Percentiles rank a stretch among this genome's conserved stretches.
phyloP scores from a whole-genome alignment of 1,284 basidiomycete species.

The Ganoderma sinense region DNA sequence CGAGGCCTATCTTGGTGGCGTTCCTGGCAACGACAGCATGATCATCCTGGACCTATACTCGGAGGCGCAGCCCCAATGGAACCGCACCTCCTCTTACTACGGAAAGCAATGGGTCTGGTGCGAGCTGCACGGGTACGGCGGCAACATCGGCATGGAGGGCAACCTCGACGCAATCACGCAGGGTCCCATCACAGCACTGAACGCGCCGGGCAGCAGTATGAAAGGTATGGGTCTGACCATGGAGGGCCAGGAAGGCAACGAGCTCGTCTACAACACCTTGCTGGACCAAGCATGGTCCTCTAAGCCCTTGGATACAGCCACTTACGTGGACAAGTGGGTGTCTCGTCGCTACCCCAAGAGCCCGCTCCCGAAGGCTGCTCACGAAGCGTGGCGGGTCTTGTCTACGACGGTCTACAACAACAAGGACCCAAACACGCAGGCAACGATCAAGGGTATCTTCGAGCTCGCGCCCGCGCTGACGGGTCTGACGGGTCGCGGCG shows the following conservation, averaged over 20 bases:
- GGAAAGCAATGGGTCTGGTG: slow-evolving; percentile 57
- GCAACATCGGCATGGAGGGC: slow-evolving; percentile 53
- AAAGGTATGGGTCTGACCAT: slow-evolving; percentile 50
- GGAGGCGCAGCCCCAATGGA: slow-evolving; percentile 52
- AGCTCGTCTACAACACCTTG: slow-evolving; percentile 50
- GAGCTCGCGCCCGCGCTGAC: slow-evolving; percentile 44
- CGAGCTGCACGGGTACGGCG: slow-evolving; percentile 51
- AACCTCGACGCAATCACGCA: slow-evolving; percentile 45
- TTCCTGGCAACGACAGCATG: slow-evolving; percentile 46
- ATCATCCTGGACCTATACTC: slow-evolving; percentile 52
- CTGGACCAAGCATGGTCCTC: slow-evolving; percentile 52
- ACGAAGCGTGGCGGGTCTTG: slow-evolving; percentile 48
- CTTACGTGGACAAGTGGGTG: slow-evolving; percentile 45
- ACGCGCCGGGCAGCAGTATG: slow-evolving; percentile 43
- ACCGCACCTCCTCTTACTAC: slow-evolving; percentile 47
- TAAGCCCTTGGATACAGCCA: slow-evolving; percentile 39
- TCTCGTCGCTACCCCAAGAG: slow-evolving; percentile 45
- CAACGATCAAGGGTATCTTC: slow-evolving; percentile 50
- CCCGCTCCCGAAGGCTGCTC: slow-evolving; percentile 35
- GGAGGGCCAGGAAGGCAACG: slow-evolving; percentile 55
- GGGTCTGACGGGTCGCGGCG: slow-evolving; percentile 45
- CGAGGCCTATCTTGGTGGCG: slow-evolving; percentile 49
- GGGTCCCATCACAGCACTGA: slow-evolving; percentile 44
- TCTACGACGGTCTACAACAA: slow-evolving; percentile 50
- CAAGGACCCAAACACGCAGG: slow-evolving; percentile 43